Conservation (phyloP, 768 basidiomycete genomes). For the Clathrus columnatus region DNA sequence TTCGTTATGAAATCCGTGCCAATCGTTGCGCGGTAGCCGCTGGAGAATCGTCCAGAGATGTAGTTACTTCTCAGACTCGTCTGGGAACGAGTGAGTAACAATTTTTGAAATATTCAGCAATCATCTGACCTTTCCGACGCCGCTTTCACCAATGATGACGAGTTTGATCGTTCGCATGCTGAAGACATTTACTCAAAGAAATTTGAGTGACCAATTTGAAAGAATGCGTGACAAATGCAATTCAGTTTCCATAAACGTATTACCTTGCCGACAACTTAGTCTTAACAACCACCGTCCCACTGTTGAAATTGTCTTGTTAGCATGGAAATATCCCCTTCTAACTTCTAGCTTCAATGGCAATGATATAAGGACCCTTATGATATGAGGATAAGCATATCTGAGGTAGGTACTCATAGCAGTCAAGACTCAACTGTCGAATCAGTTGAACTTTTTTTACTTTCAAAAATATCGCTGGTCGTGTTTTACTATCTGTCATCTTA, state of each 20-base stretch:
- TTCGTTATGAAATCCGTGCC: constrained; percentile 86
- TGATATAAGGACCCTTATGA: too few species aligned
- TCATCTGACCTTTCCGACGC: constrained; percentile 61
- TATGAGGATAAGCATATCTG: too few species aligned
- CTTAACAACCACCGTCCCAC: neutral
- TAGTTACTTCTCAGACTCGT: constrained; percentile 31
- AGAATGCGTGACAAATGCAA: neutral
- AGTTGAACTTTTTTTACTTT: neutral
- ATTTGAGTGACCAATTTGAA: neutral
- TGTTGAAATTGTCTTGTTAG: neutral
- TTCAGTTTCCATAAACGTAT: neutral
- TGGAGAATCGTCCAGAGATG: constrained; percentile 66
- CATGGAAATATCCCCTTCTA: too few species aligned
- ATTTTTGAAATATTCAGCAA: neutral
- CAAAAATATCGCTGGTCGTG: neutral
- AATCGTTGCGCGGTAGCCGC: constrained; percentile 75
- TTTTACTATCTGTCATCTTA: neutral
- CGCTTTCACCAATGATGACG: constrained; percentile 72
- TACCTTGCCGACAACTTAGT: neutral
- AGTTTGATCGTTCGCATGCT: constrained; percentile 69
- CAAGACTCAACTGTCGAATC: neutral
- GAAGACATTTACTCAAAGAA: neutral
- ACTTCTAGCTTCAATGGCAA: too few species aligned
- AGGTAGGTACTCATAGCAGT: neutral
- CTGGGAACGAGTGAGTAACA: constrained; percentile 8